These are phyloP conservation scores for Aspergillus persii DNA, from an alignment of 2,329 filamentous ascomycete species.

Conservation along the genomic window DNA sequence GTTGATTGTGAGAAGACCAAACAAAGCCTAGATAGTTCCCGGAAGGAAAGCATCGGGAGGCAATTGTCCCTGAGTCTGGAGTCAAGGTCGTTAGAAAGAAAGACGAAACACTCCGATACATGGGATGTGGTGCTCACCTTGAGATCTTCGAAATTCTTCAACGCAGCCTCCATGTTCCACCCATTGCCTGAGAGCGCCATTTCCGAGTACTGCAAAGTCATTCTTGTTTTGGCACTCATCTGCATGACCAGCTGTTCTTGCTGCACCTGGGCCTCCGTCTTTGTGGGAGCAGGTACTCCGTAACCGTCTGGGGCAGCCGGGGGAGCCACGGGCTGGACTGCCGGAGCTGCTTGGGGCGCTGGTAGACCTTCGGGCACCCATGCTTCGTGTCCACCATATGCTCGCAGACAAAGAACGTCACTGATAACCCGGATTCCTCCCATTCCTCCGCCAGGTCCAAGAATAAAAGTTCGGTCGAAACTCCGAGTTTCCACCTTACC, in stretches of 20 bases:
- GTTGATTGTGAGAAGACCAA: background rate
- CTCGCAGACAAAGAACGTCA: conserved; percentile 73
- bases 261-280: conserved; percentile 53
- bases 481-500: conserved; percentile 64
- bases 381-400: conserved; percentile 59
- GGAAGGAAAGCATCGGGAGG: conserved; percentile 51
- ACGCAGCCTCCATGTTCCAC: conserved; percentile 76
- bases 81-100: conserved; percentile 25
- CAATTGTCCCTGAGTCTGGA: conserved; percentile 40
- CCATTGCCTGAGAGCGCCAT: conserved; percentile 76
- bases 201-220: conserved; percentile 75
- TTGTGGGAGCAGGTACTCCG: conserved; percentile 42
- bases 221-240: conserved; percentile 72
- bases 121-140: conserved; percentile 54
- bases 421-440: conserved; percentile 71
- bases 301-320: conserved; percentile 38
- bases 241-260: conserved; percentile 69
- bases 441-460: conserved; percentile 70
- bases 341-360: conserved; percentile 7
- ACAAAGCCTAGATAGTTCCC: conserved; percentile 13
- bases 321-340: conserved; percentile 17
- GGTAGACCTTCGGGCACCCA: conserved; percentile 45
- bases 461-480: conserved; percentile 77
- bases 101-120: background rate
- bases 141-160: conserved; percentile 71